Conservation (phyloP, 2,329 filamentous ascomycete genomes). For the Harringtonia aguacate region DNA sequence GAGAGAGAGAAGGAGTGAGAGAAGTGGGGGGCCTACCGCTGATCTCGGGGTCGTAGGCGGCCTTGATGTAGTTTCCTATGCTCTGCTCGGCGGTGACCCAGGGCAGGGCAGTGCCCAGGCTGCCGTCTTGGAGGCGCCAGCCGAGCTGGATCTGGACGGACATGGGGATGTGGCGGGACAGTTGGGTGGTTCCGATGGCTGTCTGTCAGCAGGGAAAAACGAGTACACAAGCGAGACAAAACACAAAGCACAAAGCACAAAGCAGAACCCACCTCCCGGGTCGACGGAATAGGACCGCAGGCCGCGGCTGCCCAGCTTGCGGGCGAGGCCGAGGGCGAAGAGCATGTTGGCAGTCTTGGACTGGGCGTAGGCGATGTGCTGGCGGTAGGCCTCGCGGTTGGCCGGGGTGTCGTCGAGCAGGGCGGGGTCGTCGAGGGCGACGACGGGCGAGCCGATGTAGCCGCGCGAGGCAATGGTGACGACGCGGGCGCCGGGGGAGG, state of each 20-base stretch:
- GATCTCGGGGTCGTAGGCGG: conserved; percentile 25
- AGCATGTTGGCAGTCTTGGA: conserved; percentile 41
- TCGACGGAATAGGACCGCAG: conserved; percentile 29
- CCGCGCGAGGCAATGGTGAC: conserved; percentile 31
- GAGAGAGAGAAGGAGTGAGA: too few relatives aligned
- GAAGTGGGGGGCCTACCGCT: background rate
- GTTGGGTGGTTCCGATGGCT: conserved; percentile 4
- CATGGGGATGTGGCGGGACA: conserved; percentile 4
- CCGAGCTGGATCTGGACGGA: conserved; percentile 9
- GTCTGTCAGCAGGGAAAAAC: too few relatives aligned
- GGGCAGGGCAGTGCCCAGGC: conserved; percentile 13
- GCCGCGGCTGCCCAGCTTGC: conserved; percentile 18
- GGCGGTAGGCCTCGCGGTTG: conserved; percentile 14
- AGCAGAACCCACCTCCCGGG: conserved; percentile 24
- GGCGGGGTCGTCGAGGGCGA: conserved; percentile 33
- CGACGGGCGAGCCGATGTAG: conserved; percentile 28
- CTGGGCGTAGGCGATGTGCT: conserved; percentile 33
- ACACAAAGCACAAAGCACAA: too few relatives aligned
- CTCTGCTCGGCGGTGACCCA: conserved; percentile 18
- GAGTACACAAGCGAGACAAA: too few relatives aligned
- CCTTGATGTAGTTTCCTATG: conserved; percentile 23
- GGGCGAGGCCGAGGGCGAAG: conserved; percentile 28
- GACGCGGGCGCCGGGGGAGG: conserved; percentile 19
- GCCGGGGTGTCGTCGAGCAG: conserved; percentile 21
- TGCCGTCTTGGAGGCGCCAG: conserved; percentile 13